These are phyloP conservation scores for Spinacia oleracea DNA, from an alignment of 179 eudicot genomes.

Conservation along the genomic window DNA sequence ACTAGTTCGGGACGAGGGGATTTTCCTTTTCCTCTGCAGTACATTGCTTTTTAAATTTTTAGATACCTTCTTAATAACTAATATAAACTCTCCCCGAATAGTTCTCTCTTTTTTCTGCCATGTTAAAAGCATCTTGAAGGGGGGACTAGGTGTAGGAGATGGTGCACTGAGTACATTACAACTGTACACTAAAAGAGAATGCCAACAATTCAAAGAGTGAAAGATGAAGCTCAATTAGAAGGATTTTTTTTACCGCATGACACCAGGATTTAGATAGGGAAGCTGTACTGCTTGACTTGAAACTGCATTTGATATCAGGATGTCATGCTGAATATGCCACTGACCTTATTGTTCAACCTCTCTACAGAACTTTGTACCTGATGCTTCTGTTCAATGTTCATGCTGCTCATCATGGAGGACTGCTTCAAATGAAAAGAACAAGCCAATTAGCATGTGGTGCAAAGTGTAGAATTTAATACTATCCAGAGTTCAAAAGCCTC, in stretches of 20 bases:
- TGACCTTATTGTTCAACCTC: slow-evolving; percentile 38
- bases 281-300: slow-evolving; percentile 7
- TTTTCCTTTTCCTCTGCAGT: neutral
- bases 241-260: slow-evolving; percentile 4
- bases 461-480: neutral
- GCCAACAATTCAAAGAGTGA: neutral
- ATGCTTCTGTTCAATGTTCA: slow-evolving; percentile 62
- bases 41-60: too few species aligned
- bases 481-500: neutral
- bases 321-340: slow-evolving; percentile 24
- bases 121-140: neutral
- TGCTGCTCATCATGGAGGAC: slow-evolving; percentile 45
- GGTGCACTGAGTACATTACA: neutral
- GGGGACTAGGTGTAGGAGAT: neutral
- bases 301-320: slow-evolving; percentile 2
- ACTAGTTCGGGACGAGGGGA: neutral
- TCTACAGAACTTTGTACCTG: slow-evolving; percentile 44
- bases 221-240: neutral
- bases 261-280: neutral
- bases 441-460: slow-evolving; percentile 14
- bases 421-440: slow-evolving; percentile 34
- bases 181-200: neutral
- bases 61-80: too few species aligned
- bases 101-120: neutral
- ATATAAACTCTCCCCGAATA: neutral